Evolutionary conservation across 345 rosid species (phyloP).

Genomic region (Barbarea vulgaris): DNA sequence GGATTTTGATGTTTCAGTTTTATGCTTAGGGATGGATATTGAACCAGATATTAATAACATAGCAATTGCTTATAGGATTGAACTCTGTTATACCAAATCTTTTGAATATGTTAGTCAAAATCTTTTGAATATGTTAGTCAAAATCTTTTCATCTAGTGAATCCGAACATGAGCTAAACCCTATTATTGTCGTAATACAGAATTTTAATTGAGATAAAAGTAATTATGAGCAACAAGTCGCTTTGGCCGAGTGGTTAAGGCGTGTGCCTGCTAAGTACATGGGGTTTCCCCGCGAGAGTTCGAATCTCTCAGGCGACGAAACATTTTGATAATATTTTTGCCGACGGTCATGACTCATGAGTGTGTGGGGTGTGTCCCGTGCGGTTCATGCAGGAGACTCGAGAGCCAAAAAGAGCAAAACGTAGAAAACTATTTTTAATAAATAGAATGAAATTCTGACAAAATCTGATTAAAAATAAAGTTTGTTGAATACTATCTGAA

Average conservation of each 20-base stretch:
- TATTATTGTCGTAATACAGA: not conserved
- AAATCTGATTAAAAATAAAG: not conserved
- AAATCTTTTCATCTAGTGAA: not conserved
- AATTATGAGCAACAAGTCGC: too few species aligned
- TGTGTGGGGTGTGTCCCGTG: too few species aligned
- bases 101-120: too few species aligned
- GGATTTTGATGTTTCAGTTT: not conserved
- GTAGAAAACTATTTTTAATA: not conserved
- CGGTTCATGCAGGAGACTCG: not conserved
- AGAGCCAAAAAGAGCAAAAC: not conserved
- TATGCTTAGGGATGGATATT: not conserved
- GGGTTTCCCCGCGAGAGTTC: slow-evolving; percentile 77
- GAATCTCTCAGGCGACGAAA: slow-evolving; percentile 76
- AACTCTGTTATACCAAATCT: not conserved
- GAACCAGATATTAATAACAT: slow-evolving; percentile 4
- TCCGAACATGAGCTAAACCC: not conserved
- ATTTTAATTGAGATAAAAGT: not conserved
- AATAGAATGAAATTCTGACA: not conserved
- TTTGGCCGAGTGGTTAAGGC: slow-evolving; percentile 72
- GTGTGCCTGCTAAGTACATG: slow-evolving; percentile 75
- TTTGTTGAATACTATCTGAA: not conserved
- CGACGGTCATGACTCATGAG: too few species aligned
- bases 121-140: not conserved
- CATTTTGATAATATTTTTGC: not conserved
- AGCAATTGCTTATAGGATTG: not conserved